phyloP scores from a whole-genome alignment of 202 grass and related monocot genomes.

The Setaria viridis region DNA sequence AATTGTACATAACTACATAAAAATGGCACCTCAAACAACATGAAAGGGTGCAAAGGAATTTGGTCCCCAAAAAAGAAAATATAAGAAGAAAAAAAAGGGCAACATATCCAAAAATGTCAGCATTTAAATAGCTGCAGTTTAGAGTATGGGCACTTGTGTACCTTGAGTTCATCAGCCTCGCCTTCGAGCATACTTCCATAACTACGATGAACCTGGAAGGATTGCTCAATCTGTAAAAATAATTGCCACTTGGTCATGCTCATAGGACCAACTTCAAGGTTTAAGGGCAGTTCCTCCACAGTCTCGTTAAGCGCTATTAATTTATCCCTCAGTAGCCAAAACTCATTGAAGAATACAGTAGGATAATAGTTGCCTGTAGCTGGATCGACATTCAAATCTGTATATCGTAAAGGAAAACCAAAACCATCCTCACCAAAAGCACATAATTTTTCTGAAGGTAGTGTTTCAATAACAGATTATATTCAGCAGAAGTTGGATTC shows the following conservation, averaged over 20 bases:
- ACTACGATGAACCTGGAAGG: constrained; percentile 92
- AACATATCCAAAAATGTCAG: not conserved
- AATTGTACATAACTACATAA: not conserved
- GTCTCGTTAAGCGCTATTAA: constrained; percentile 83
- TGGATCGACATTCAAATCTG: constrained; percentile 88
- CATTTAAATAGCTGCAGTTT: constrained; percentile 5
- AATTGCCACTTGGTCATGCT: constrained; percentile 97
- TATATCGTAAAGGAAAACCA: constrained; percentile 70
- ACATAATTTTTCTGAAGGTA: constrained; percentile 22
- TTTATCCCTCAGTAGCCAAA: constrained; percentile 99
- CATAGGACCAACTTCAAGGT: constrained; percentile 91
- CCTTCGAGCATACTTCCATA: constrained; percentile 99
- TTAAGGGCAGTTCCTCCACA: constrained; percentile 72
- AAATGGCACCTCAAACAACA: constrained; percentile 24
- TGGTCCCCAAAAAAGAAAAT: not conserved
- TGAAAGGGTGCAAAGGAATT: not conserved
- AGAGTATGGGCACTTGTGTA: constrained; percentile 40
- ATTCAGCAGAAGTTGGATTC: constrained; percentile 25
- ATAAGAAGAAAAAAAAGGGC: not conserved
- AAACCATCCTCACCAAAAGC: not conserved
- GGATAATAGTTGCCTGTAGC: constrained; percentile 77
- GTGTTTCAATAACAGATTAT: constrained; percentile 33
- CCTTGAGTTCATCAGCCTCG: constrained; percentile 97
- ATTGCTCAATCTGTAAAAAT: constrained; percentile 97
- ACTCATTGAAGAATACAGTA: constrained; percentile 94